Evolutionary conservation across 2,329 filamentous ascomycete species (phyloP).

Genomic region (Dendrostoma leiphaemia): DNA sequence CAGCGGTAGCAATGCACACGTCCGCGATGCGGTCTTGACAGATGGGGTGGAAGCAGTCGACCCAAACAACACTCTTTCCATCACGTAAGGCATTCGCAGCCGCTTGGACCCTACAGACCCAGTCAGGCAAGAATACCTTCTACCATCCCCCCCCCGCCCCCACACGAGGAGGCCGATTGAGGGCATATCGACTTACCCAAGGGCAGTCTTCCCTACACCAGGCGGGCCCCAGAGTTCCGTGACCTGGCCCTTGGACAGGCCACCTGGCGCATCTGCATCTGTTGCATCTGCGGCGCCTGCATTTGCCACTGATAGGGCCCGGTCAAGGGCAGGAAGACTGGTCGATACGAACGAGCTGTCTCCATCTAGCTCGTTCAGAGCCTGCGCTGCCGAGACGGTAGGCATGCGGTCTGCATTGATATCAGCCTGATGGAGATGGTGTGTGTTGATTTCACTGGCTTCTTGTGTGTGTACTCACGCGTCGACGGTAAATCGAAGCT

Average conservation of each 20-base stretch:
- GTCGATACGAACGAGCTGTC: constrained; percentile 54
- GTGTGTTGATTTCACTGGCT: too few species aligned
- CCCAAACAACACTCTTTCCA: constrained; percentile 71
- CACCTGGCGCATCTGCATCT: constrained; percentile 37
- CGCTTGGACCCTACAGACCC: constrained; percentile 64
- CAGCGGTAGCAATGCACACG: constrained; percentile 21
- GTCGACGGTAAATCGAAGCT: constrained; percentile 57
- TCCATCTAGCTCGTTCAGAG: constrained; percentile 58
- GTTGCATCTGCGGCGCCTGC: constrained; percentile 14
- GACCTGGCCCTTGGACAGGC: constrained; percentile 72
- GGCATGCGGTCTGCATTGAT: constrained; percentile 64
- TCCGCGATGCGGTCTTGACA: constrained; percentile 35
- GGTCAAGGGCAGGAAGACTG: constrained; percentile 53
- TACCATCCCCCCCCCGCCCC: too few species aligned
- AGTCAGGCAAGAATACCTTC: background rate
- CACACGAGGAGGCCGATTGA: too few species aligned
- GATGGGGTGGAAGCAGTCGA: constrained; percentile 55
- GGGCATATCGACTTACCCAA: constrained; percentile 59
- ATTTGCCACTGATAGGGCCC: constrained; percentile 35
- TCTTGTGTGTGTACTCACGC: constrained; percentile 46
- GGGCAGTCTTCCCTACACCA: constrained; percentile 78
- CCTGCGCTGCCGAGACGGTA: constrained; percentile 73
- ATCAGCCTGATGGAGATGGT: constrained; percentile 5
- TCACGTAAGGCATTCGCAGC: constrained; percentile 60
- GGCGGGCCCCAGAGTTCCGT: constrained; percentile 88